Evolutionary conservation across 2,329 filamentous ascomycete genomes (phyloP).

Genomic region (Aureobasidium sp.): DNA sequence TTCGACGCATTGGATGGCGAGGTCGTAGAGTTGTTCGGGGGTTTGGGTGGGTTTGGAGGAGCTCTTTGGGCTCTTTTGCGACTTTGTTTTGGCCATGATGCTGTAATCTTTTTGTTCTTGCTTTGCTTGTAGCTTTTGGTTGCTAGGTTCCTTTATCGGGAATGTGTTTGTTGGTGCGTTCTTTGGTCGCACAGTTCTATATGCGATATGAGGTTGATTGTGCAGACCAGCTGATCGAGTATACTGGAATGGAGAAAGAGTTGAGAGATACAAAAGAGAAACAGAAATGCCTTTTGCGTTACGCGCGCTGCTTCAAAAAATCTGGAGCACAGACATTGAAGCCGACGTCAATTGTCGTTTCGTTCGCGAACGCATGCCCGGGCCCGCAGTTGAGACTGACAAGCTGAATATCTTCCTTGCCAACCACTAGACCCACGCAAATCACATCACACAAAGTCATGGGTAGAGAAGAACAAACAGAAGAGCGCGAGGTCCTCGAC

Average conservation of each 20-base stretch:
- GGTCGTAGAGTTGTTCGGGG: conserved; percentile 47
- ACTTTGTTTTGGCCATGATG: conserved; percentile 46
- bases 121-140: neutral
- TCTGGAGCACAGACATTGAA: neutral
- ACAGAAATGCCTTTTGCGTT: neutral
- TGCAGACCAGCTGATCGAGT: neutral
- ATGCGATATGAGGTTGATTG: too few relatives aligned
- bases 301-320: neutral
- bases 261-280: neutral
- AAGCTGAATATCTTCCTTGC: neutral
- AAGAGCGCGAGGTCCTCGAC: conserved; percentile 95
- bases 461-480: conserved; percentile 73
- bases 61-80: conserved; percentile 30
- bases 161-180: too few relatives aligned
- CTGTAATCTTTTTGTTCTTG: neutral
- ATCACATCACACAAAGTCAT: conserved; percentile 24
- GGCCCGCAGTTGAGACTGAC: neutral
- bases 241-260: neutral
- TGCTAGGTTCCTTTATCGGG: too few relatives aligned
- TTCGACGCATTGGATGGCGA: conserved; percentile 49
- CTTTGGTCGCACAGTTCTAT: too few relatives aligned
- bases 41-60: conserved; percentile 34
- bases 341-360: neutral
- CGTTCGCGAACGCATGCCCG: too few relatives aligned
- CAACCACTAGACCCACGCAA: too few relatives aligned